Conservation (phyloP, 2,329 filamentous ascomycete genomes). For the Exophiala xenobiotica region DNA sequence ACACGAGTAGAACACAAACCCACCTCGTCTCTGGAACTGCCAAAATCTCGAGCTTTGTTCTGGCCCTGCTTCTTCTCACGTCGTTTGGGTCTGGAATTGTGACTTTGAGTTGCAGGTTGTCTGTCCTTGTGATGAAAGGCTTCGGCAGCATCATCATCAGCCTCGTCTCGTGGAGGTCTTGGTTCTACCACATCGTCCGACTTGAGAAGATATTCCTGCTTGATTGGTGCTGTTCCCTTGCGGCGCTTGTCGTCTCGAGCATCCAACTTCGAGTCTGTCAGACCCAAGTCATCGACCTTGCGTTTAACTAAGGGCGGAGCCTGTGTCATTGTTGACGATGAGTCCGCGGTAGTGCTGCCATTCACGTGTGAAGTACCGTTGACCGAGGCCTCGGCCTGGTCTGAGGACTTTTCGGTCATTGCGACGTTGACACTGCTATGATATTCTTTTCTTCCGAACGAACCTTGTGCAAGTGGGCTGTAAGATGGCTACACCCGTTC, state of each 20-base stretch:
- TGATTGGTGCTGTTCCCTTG: conserved; percentile 68
- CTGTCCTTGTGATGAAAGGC: conserved; percentile 50
- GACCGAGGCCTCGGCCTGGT: not conserved
- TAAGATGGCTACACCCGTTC: too few relatives aligned
- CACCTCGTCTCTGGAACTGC: conserved; percentile 72
- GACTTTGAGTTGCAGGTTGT: conserved; percentile 40
- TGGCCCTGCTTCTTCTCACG: conserved; percentile 69
- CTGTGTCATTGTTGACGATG: not conserved
- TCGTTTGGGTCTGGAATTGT: conserved; percentile 46
- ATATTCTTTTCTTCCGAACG: too few relatives aligned
- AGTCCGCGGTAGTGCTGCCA: not conserved
- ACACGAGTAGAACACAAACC: conserved; percentile 74
- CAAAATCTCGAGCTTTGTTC: conserved; percentile 80
- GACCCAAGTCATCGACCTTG: conserved; percentile 49
- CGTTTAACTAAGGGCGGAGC: conserved; percentile 53
- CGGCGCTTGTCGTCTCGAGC: conserved; percentile 36
- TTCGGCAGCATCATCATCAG: conserved; percentile 61
- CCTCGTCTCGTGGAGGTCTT: conserved; percentile 37
- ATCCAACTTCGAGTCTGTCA: conserved; percentile 31
- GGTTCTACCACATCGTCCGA: conserved; percentile 28
- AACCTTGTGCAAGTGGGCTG: too few relatives aligned
- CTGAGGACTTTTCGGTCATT: conserved; percentile 12
- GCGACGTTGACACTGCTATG: not conserved
- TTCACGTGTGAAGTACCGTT: conserved; percentile 4
- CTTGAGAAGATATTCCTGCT: conserved; percentile 61